Conservation (phyloP, 371 early-diverging fungal species). For the Parasitella parasitica region DNA sequence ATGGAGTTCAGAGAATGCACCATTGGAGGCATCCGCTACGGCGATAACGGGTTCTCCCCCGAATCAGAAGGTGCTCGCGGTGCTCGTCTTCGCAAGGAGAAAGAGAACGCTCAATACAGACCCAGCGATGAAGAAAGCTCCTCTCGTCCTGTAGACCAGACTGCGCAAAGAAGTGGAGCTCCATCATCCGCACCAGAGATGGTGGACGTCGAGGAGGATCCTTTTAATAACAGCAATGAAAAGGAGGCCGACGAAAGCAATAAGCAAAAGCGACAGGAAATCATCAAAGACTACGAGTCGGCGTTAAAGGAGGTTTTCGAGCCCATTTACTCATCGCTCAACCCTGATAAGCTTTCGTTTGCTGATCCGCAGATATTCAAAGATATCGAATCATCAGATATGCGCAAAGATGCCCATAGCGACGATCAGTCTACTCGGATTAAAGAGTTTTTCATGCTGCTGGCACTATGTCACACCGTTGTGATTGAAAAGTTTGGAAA, state of each 20-base stretch:
- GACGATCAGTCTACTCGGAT: background rate
- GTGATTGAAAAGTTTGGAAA: conserved; percentile 73
- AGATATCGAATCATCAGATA: conserved; percentile 49
- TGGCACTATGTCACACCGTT: conserved; percentile 94
- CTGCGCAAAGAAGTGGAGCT: too few species aligned
- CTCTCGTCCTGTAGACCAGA: background rate
- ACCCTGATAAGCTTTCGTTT: conserved; percentile 71
- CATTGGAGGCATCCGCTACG: conserved; percentile 82
- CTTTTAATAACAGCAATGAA: conserved; percentile 2
- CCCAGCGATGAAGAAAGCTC: conserved; percentile 23
- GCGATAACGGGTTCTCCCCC: conserved; percentile 65
- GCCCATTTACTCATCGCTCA: conserved; percentile 70
- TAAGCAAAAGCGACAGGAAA: conserved; percentile 24
- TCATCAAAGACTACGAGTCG: conserved; percentile 57
- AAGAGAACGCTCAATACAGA: conserved; percentile 20
- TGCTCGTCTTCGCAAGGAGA: conserved; percentile 41
- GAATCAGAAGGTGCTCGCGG: conserved; percentile 64
- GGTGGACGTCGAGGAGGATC: conserved; percentile 2
- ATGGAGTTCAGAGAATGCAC: conserved; percentile 87
- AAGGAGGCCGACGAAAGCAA: conserved; percentile 4
- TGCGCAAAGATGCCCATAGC: background rate
- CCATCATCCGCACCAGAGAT: background rate
- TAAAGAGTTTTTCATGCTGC: conserved; percentile 78
- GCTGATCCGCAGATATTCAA: conserved; percentile 79
- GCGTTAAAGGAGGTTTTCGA: conserved; percentile 67